Percentiles rank a stretch among this genome's conserved stretches.
Conservation (phyloP, 2,329 filamentous ascomycete genomes). For the Exophiala xenobiotica region DNA sequence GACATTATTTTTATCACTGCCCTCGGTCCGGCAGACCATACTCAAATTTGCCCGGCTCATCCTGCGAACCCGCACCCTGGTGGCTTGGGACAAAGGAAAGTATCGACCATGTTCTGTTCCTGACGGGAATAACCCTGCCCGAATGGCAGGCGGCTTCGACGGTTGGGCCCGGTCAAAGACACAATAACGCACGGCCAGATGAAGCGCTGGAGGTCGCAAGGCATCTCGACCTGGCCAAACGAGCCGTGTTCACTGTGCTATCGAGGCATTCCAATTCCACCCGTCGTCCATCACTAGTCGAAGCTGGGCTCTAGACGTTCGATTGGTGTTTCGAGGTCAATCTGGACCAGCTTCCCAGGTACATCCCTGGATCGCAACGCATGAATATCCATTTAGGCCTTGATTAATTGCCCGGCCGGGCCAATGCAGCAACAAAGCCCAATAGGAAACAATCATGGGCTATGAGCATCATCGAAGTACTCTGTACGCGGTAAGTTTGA, state of each 20-base stretch:
- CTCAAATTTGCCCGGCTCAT: not conserved
- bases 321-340: not conserved
- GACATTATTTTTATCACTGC: not conserved
- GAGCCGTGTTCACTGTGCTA: not conserved
- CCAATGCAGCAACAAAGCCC: not conserved
- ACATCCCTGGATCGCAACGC: not conserved
- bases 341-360: not conserved
- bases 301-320: not conserved
- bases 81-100: not conserved
- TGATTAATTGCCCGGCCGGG: not conserved
- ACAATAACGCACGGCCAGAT: not conserved
- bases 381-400: not conserved
- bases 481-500: too few relatives aligned
- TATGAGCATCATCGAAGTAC: not conserved
- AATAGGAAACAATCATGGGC: not conserved
- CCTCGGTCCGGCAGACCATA: not conserved
- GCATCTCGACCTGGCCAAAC: not conserved
- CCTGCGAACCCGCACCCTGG: not conserved
- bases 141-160: not conserved
- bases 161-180: not conserved
- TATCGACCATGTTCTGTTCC: slow-evolving; percentile 1
- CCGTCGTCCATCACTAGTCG: not conserved
- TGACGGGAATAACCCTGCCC: not conserved
- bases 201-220: not conserved
- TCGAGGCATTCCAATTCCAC: not conserved